phyloP scores from a whole-genome alignment of 2,329 filamentous ascomycete genomes.

The Aspergillus sergii region DNA sequence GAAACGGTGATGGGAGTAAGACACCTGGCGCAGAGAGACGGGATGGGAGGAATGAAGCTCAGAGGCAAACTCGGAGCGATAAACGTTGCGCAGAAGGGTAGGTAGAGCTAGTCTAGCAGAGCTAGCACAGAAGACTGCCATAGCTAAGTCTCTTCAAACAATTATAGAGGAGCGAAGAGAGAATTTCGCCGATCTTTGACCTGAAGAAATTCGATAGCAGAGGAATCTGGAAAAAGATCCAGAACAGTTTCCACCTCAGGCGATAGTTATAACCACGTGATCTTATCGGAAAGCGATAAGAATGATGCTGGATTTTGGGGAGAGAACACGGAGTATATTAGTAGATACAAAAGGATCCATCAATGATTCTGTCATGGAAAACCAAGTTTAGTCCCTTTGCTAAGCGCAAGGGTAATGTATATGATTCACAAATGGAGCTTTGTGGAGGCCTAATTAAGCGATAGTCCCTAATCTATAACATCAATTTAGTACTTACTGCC shows the following conservation, averaged over 20 bases:
- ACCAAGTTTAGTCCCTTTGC: background rate
- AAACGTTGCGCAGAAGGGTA: conserved; percentile 26
- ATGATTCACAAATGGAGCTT: background rate
- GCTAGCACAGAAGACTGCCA: conserved; percentile 26
- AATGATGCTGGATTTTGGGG: background rate
- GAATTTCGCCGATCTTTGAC: background rate
- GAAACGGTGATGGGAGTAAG: conserved; percentile 7
- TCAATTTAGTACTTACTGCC: background rate
- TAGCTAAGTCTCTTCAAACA: conserved; percentile 6
- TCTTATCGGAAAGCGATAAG: background rate
- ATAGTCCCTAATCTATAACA: background rate
- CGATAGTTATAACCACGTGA: conserved; percentile 2
- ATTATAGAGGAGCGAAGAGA: background rate
- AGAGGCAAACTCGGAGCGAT: conserved; percentile 25
- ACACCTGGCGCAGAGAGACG: conserved; percentile 1
- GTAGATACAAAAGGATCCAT: background rate
- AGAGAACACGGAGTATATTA: background rate
- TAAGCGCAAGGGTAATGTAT: background rate
- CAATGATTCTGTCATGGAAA: background rate
- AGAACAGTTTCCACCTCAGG: conserved; percentile 8
- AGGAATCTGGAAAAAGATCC: conserved; percentile 8
- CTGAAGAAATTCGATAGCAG: background rate
- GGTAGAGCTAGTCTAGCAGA: conserved; percentile 31
- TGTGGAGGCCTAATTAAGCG: background rate
- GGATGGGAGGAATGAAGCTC: conserved; percentile 13